Evolutionary conservation across 2,329 filamentous ascomycete species (phyloP), one percentile per base, ranked within the genome.

Genomic region (Penicillium sp.): DNA sequence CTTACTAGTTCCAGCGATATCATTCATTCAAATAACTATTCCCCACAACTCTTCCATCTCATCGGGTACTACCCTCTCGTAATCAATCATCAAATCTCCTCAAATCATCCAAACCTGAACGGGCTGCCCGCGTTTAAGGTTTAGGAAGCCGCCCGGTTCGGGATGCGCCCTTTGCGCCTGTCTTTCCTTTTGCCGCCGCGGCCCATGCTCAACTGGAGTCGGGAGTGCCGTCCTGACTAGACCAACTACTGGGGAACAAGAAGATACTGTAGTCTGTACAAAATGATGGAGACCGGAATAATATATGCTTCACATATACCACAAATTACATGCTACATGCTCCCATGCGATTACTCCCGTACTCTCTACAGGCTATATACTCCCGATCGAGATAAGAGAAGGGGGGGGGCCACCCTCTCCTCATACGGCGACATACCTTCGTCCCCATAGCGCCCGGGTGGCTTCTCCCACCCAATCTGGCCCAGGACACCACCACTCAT

Each of bases 91-190:
- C 15, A 22, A 47, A 26, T 47, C 24, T 28, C 44, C 45, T 49
- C 45, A 28, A 28, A 28, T 30, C 45, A 28, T 47, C 22, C 8
- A 30, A 12, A 6, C 26, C 45, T 37, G 28, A 53, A 35, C 19
- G 35, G 51, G 51, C 38, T 53, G 51, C 19, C 13, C 30, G 30
- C 51, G 42, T 33, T 57, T 50, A 47, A 40, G 35, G 44, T 47
- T 57, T 57, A 19, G 55, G 35, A 33, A 35, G 56, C 56, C 35
- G 56, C 45, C 56, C 47, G 44, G 56, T 58, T 58, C 38, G 37
- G 44, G 45, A 40, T 58, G 56, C 33, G 51, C 33, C 50, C 50
- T 35, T 38, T 33, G 30, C 26, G 47, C n/a, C 50, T 26, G 28
- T 53, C 50, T 24, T 53, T 53, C 26, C 35, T 53, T 53, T 53